Evolutionary conservation across 441 rosid species (phyloP).

Genomic region (Metrosideros polymorpha): DNA sequence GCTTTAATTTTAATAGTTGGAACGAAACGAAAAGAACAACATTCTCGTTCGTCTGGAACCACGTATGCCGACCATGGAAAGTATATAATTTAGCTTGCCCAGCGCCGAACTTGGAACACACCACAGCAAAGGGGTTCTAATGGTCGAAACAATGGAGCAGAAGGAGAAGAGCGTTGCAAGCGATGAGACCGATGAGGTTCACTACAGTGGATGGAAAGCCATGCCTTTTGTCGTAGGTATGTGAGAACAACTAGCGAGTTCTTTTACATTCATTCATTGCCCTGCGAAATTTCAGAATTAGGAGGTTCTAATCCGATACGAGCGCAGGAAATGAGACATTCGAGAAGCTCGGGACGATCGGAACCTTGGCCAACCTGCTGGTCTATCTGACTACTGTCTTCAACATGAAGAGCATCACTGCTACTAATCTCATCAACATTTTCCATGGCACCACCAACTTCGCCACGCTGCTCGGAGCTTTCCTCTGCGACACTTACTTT

Average conservation of each 20-base stretch:
- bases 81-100: neutral
- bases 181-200: neutral
- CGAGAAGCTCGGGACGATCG: slow-evolving; percentile 4
- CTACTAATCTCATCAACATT: neutral
- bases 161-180: neutral
- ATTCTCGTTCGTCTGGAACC: neutral
- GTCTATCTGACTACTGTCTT: slow-evolving; percentile 1
- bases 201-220: neutral
- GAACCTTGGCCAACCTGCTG: neutral
- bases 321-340: slow-evolving; percentile 3
- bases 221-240: slow-evolving; percentile 5
- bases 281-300: neutral
- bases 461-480: neutral
- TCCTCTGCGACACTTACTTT: slow-evolving; percentile 3
- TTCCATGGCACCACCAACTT: neutral
- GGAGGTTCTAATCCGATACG: neutral
- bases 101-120: neutral
- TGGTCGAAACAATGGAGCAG: neutral
- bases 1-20: neutral
- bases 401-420: slow-evolving; percentile 3
- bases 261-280: neutral
- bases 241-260: neutral
- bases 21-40: neutral
- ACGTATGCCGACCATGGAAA: neutral
- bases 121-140: neutral